Evolutionary conservation across 257 asterid species (phyloP), one percentile per base, ranked within the genome.

Genomic region (Phtheirospermum japonicum): DNA sequence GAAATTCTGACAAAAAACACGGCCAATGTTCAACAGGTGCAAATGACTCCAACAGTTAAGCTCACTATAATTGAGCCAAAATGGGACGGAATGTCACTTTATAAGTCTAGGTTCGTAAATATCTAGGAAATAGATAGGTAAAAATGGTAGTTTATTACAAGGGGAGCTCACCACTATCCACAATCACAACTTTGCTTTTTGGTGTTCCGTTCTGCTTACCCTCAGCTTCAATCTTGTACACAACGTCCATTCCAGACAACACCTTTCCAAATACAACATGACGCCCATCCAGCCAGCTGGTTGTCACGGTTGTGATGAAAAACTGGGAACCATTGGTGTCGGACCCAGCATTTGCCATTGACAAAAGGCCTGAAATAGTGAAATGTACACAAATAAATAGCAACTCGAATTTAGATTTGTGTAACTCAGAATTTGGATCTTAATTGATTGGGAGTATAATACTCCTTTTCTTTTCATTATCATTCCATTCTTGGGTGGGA

Each of bases 271-370:
- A 92, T 4, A 86, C 98, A 11, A 92, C 97, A 61, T 92, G 98
- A 17, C 86, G 82, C 0, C 95, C 97, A 55, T 91, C 95, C 86
- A 91, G 75, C 98, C 97, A 93, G 82, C 88, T 86, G n/a, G 98
- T 89, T 59, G 97, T 93, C 81, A 89, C 99, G 9, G 97, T 93
- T n/a, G 97, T 93, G 57, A 93, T 89, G 86, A 93, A 93, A 75
- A 93, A 93, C 70, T 93, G 97, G 65, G 99, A 93, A 31, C 99
- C 97, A 4, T 93, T 93, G 67, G 95, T 89, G 79, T 87, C 90
- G 1, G 72, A 45, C 37, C 97, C 97, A 17, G 99, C 88, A 63
- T 93, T 93, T 54, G 99, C 99, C 99, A 89, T 93, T 6, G 99
- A 89, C 61, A 89, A 36, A 48, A 73, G 67, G 18, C 98, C 96